Percentiles rank a stretch among this genome's conserved stretches.
These are phyloP conservation scores for Fraxinus paxiana DNA, from an alignment of 305 asterid genomes.

Conservation along the genomic window DNA sequence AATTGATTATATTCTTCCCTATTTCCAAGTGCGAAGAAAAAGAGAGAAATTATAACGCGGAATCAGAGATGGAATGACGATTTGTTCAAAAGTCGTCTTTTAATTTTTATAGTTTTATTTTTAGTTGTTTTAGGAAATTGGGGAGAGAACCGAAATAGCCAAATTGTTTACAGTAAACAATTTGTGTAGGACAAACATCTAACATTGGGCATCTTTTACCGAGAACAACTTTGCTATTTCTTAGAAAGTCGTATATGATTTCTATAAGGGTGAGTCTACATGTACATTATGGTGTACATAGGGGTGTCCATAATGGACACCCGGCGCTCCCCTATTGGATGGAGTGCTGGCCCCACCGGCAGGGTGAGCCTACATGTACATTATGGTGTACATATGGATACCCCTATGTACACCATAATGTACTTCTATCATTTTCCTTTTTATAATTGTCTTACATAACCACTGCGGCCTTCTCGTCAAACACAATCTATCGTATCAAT, in stretches of 20 bases:
- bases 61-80: constrained; percentile 4
- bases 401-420: too few species aligned
- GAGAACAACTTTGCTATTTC: too few species aligned
- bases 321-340: too few species aligned
- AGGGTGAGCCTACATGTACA: too few species aligned
- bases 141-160: background rate
- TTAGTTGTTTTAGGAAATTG: too few species aligned
- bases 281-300: too few species aligned
- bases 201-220: background rate
- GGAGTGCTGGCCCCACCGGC: too few species aligned
- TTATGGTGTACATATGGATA: too few species aligned
- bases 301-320: too few species aligned
- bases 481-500: background rate
- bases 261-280: too few species aligned
- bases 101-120: background rate
- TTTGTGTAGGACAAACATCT: background rate
- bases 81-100: constrained; percentile 4
- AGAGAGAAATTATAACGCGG: constrained; percentile 15
- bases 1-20: constrained; percentile 23
- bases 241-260: too few species aligned
- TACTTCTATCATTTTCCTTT: too few species aligned
- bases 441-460: background rate
- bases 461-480: background rate
- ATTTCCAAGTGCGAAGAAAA: constrained; percentile 27
- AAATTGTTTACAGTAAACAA: background rate